Evolutionary conservation across 768 basidiomycete species (phyloP).

Genomic region (Obba rivulosa): DNA sequence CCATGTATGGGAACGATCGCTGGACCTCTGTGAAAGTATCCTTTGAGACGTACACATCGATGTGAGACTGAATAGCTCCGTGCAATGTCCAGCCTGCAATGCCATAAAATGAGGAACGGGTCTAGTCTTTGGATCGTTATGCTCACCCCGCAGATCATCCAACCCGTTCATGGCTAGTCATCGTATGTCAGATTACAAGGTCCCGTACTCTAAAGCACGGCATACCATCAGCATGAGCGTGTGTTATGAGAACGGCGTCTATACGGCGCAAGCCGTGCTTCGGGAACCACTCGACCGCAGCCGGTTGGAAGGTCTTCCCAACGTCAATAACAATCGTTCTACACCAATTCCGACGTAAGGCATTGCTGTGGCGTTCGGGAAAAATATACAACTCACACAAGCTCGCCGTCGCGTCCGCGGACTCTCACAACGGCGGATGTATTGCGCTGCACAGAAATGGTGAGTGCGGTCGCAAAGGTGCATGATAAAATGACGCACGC

Average conservation of each 20-base stretch:
- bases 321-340: conserved; percentile 82
- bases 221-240: conserved; percentile 79
- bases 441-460: conserved; percentile 42
- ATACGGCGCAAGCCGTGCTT: conserved; percentile 68
- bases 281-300: conserved; percentile 56
- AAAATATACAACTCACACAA: conserved; percentile 40
- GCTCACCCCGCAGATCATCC: conserved; percentile 78
- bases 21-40: conserved; percentile 63
- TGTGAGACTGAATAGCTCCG: conserved; percentile 58
- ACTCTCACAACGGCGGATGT: conserved; percentile 67
- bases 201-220: background rate
- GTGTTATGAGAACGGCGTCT: conserved; percentile 77
- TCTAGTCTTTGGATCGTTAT: background rate
- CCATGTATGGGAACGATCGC: conserved; percentile 77
- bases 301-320: conserved; percentile 75
- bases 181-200: background rate
- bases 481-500: conserved; percentile 29
- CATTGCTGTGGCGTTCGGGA: background rate
- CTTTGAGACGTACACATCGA: conserved; percentile 70
- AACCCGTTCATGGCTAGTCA: conserved; percentile 75
- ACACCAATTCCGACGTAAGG: background rate
- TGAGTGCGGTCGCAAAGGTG: background rate
- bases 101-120: too few species aligned
- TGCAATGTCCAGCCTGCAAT: conserved; percentile 74
- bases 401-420: conserved; percentile 30